These are phyloP conservation scores for Leccinum longicurvipes DNA, from an alignment of 768 basidiomycete species.

Conservation along the genomic window DNA sequence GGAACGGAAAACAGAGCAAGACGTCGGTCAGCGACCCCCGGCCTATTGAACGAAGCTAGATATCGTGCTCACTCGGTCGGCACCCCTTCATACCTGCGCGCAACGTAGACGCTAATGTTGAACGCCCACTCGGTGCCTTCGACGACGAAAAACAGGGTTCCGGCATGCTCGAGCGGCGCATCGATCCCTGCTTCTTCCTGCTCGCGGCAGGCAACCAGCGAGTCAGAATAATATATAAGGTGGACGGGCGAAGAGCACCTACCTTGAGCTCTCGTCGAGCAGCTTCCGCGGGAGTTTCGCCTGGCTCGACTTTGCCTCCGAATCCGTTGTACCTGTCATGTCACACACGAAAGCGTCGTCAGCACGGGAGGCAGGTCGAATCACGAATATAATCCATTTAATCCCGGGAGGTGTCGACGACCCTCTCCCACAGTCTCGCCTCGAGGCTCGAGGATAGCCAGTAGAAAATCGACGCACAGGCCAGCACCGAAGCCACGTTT, in stretches of 20 bases:
- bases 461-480: constrained; percentile 39
- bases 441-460: not conserved
- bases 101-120: constrained; percentile 70
- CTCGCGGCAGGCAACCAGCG: not conserved
- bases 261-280: constrained; percentile 76
- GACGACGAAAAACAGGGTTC: constrained; percentile 61
- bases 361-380: not conserved
- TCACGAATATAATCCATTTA: not conserved
- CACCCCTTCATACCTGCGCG: constrained; percentile 54
- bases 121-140: constrained; percentile 56
- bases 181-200: constrained; percentile 84
- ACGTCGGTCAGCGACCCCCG: not conserved
- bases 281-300: constrained; percentile 65
- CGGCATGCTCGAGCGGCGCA: constrained; percentile 60
- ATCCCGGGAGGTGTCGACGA: not conserved
- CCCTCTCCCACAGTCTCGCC: not conserved
- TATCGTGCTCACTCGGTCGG: constrained; percentile 59
- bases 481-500: constrained; percentile 73
- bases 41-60: not conserved
- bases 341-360: not conserved
- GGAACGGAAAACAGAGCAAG: too few species aligned
- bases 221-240: not conserved
- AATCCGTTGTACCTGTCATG: constrained; percentile 76
- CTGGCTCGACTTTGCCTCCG: constrained; percentile 80
- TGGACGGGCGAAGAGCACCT: not conserved